A percentile compares a stretch with the other conserved stretches of the same genome.
These are phyloP conservation scores for Fusarium caatingaense DNA, from an alignment of 2,329 filamentous ascomycete species.

Conservation along the genomic window DNA sequence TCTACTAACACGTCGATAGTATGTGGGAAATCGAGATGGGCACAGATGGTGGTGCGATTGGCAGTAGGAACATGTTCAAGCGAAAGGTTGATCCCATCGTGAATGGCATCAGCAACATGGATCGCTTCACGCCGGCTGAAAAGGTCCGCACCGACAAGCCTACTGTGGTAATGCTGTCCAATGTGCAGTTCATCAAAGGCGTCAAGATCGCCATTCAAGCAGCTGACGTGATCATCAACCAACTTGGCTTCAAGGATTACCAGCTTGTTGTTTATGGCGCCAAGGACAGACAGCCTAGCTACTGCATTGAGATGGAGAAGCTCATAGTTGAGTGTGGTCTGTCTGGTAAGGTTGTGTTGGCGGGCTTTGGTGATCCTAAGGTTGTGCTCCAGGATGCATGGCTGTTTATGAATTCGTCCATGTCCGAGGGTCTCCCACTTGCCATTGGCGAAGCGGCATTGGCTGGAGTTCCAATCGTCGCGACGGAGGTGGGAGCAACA, in stretches of 20 bases:
- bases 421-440: constrained; percentile 35
- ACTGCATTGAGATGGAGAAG: constrained; percentile 38
- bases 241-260: constrained; percentile 33
- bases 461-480: constrained; percentile 36
- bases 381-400: constrained; percentile 36
- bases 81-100: constrained; percentile 38
- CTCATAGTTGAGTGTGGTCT: constrained; percentile 29
- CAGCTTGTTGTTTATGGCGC: constrained; percentile 35
- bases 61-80: constrained; percentile 28
- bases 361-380: constrained; percentile 35
- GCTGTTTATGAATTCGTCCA: constrained; percentile 41
- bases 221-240: constrained; percentile 37
- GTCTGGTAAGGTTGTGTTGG: constrained; percentile 25
- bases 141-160: constrained; percentile 36
- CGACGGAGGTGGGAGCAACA: constrained; percentile 35
- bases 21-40: constrained; percentile 40
- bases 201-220: constrained; percentile 36
- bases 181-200: constrained; percentile 38
- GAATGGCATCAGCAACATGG: constrained; percentile 39
- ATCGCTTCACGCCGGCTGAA: constrained; percentile 32
- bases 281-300: constrained; percentile 35
- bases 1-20: not conserved
- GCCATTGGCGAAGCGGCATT: constrained; percentile 37
- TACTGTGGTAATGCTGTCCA: constrained; percentile 38
- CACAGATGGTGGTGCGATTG: constrained; percentile 28